These are phyloP conservation scores for Endoconidiophora polonica DNA, from an alignment of 2,329 filamentous ascomycete species.

Conservation along the genomic window DNA sequence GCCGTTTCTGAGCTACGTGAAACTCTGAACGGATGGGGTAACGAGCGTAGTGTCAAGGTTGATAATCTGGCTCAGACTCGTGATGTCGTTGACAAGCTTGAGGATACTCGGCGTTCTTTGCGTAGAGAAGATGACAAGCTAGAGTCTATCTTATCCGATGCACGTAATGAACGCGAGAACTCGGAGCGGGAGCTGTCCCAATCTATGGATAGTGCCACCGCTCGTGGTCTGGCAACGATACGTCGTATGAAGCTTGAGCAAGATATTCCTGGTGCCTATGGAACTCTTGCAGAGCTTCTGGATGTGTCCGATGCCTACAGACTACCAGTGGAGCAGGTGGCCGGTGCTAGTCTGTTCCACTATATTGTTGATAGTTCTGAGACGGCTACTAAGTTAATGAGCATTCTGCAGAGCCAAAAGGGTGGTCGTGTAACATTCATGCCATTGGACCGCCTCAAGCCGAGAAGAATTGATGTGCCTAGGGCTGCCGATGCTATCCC, in stretches of 20 bases:
- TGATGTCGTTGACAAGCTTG: conserved; percentile 59
- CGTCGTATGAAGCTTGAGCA: conserved; percentile 65
- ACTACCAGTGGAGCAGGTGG: conserved; percentile 80
- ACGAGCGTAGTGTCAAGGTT: conserved; percentile 53
- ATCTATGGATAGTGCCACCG: conserved; percentile 79
- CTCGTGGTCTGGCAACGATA: conserved; percentile 72
- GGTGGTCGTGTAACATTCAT: conserved; percentile 88
- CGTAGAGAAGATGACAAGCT: conserved; percentile 82
- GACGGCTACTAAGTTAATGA: conserved; percentile 67
- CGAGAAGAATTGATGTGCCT: conserved; percentile 58
- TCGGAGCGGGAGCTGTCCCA: conserved; percentile 65
- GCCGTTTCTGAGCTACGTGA: conserved; percentile 55
- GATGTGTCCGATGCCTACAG: conserved; percentile 72
- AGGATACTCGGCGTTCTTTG: conserved; percentile 74
- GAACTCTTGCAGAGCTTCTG: conserved; percentile 84
- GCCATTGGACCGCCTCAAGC: conserved; percentile 67
- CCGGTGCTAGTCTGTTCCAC: conserved; percentile 83
- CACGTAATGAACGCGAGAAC: conserved; percentile 57
- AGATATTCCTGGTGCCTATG: conserved; percentile 73
- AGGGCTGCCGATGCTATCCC: conserved; percentile 76
- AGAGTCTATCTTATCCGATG: conserved; percentile 57
- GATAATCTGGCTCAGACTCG: conserved; percentile 62
- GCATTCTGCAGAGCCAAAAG: conserved; percentile 60
- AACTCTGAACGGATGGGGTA: conserved; percentile 63
- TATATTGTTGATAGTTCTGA: conserved; percentile 87